Percentiles rank a stretch among this genome's conserved stretches.
Evolutionary conservation across 176 grass and related monocot species (phyloP).

Genomic region (Aegilops umbellulata): DNA sequence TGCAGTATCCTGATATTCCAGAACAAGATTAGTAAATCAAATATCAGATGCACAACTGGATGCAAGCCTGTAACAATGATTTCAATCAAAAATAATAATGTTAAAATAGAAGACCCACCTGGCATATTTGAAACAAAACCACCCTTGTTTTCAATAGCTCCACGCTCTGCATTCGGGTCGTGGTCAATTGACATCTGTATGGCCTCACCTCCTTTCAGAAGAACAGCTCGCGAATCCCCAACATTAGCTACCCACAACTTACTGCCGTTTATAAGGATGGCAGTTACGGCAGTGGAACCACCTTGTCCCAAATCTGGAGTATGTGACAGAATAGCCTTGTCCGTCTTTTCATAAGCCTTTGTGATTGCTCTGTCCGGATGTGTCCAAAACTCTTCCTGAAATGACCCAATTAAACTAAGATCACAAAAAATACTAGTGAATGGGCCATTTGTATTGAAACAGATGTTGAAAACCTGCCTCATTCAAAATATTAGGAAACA

Average conservation of each 20-base stretch:
- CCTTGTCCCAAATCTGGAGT: slow-evolving; percentile 75
- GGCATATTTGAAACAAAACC: slow-evolving; percentile 97
- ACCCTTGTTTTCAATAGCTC: slow-evolving; percentile 72
- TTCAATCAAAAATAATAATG: not conserved
- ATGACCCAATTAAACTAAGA: not conserved
- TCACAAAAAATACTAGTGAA: not conserved
- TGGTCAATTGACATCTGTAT: slow-evolving; percentile 85
- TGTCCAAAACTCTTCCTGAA: slow-evolving; percentile 93
- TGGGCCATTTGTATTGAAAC: not conserved
- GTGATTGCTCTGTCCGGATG: slow-evolving; percentile 62
- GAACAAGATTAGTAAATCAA: not conserved
- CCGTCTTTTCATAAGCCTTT: slow-evolving; percentile 88
- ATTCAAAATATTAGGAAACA: slow-evolving; percentile 69
- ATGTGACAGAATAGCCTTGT: slow-evolving; percentile 75
- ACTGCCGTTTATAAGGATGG: slow-evolving; percentile 69
- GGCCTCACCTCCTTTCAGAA: slow-evolving; percentile 63
- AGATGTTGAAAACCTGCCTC: slow-evolving; percentile 37
- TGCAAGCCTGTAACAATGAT: not conserved
- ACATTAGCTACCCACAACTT: slow-evolving; percentile 89
- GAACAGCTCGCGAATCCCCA: slow-evolving; percentile 86
- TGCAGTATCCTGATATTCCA: not conserved
- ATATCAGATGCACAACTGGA: not conserved
- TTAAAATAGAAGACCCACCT: slow-evolving; percentile 36
- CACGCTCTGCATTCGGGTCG: slow-evolving; percentile 72
- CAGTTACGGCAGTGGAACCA: slow-evolving; percentile 86